Evolutionary conservation across 2,329 filamentous ascomycete species (phyloP), one percentile per base, ranked within the genome.

Genomic region (Colletotrichum sp.): DNA sequence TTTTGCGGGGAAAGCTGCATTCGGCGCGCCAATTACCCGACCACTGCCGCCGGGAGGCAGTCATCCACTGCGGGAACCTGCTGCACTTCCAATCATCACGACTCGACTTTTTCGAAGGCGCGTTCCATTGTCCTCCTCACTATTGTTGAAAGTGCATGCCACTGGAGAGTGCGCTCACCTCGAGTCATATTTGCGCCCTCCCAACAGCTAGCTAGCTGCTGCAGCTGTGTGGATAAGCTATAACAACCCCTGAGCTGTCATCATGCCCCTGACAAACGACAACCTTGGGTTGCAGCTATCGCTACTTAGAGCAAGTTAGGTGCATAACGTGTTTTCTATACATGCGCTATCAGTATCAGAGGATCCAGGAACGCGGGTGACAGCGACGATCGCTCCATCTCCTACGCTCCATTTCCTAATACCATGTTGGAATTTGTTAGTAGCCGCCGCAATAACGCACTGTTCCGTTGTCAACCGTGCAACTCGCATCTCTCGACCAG

Each of bases 1-100:
- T 75, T 74, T 27, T 75, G 73, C 73, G 73, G 73, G 73, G 73
- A 74, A 74, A 68, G 66, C 70, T 75, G 70, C 43, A 73, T 74
- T 73, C 64, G 70, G 69, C 43, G 70, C 70, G 31, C 72, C 59
- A 68, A 74, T 72, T 72, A 73, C 64, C 72, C 69, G 72, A 34
- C 72, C 18, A 66, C 27, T 62, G 61, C 47, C 29, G 57, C 57
- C 55, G 65, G 43, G n/a, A 51, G 43, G 43, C n/a, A 21, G 11
- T 27, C 34, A 58, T 38, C 70, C 70, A 65, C 59, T 54, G 67
- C 58, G 33, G 71, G 29, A 66, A 72, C 55, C 36, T 43, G 43
- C 18, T 21, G 27, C 15, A 27, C 18, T 47, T 21, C 62, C 8
- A 18, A n/a, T 31, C 54, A 27, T 57, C 54, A 16, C 54, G 21